Evolutionary conservation across 2,329 filamentous ascomycete genomes (phyloP), one percentile per base, ranked within the genome.

Genomic region (Biscogniauxia mediterranea): DNA sequence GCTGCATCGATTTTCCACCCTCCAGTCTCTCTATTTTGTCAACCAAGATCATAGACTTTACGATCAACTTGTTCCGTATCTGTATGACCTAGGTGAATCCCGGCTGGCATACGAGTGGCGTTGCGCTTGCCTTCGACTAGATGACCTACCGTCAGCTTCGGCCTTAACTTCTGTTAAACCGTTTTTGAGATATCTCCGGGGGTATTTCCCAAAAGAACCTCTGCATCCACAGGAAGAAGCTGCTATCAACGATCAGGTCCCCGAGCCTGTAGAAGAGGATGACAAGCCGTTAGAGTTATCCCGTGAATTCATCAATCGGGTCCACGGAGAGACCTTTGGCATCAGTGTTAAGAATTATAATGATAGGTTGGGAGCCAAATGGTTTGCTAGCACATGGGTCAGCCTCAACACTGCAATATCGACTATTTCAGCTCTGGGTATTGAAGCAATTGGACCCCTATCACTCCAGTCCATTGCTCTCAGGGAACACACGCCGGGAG

Each of bases 401-500:
- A 85, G 88, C 1, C 79, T 93, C 9, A 87, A 93, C 59, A 84
- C 89, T 66, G 86, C 92, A 25, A 85, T 96, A 58, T 67, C 71
- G 3, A 84, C 84, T 38, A 83, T 90, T 6, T 78, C 95, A 19
- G 85, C 90, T 68, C 84, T 96, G 56, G 90, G 90, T 1, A 79
- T 96, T 5, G 81, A 85, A 54, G 79, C 81, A 42, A 89, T 97
- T 64, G 93, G 93, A 0, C 89, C 92, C 0, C 78, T 89, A 19
- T 90, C 92, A 3, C 73, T 97, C 20, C 89, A 93, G 65, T 89
- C 93, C 53, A 86, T 97, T 74, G 91, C 88, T 3, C 74, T 89
- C 11, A 83, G 91, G 69, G 85, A 90, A 57, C 74, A 78, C 1
- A 82, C 82, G 9, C 74, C 85, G 0, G 76, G 81, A 32, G 83